phyloP scores from a whole-genome alignment of 805 yeast species.

The Ogataea trehalophila region DNA sequence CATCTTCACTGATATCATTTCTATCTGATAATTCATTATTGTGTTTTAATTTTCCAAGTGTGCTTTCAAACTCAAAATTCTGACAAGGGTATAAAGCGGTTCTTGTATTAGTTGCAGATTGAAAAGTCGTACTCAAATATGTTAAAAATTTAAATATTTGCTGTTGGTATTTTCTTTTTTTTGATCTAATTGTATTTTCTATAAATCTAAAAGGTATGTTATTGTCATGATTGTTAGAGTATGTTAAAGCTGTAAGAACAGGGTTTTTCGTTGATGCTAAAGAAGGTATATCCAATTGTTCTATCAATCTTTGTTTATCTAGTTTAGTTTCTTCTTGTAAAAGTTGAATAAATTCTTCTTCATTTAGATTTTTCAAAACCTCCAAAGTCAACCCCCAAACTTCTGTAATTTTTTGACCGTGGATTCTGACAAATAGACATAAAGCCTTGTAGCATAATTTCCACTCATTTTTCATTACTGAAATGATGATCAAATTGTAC shows the following conservation, averaged over 20 bases:
- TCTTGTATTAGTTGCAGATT: conserved; percentile 7
- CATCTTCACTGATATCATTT: too few relatives aligned
- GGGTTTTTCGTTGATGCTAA: conserved; percentile 1
- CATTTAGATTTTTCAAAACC: conserved; percentile 35
- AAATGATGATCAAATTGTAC: conserved; percentile 43
- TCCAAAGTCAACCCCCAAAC: conserved; percentile 65
- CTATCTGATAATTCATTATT: too few relatives aligned
- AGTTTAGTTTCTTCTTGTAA: not conserved
- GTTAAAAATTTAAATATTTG: conserved; percentile 16
- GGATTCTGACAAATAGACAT: conserved; percentile 43
- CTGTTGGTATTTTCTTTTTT: conserved; percentile 1
- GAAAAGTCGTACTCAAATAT: conserved; percentile 12
- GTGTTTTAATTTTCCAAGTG: too few relatives aligned
- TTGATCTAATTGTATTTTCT: conserved; percentile 1
- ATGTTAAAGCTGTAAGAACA: not conserved
- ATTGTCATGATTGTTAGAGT: not conserved
- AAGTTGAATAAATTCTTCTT: conserved; percentile 15
- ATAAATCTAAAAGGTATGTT: conserved; percentile 2
- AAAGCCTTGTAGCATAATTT: conserved; percentile 48
- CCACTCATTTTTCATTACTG: conserved; percentile 50
- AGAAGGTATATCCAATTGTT: not conserved
- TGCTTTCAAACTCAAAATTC: conserved; percentile 1
- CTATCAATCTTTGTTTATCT: too few relatives aligned
- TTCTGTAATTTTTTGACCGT: conserved; percentile 46
- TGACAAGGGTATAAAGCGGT: conserved; percentile 17